Conservation (phyloP, 2,329 filamentous ascomycete genomes). For the Lomentospora prolificans region DNA sequence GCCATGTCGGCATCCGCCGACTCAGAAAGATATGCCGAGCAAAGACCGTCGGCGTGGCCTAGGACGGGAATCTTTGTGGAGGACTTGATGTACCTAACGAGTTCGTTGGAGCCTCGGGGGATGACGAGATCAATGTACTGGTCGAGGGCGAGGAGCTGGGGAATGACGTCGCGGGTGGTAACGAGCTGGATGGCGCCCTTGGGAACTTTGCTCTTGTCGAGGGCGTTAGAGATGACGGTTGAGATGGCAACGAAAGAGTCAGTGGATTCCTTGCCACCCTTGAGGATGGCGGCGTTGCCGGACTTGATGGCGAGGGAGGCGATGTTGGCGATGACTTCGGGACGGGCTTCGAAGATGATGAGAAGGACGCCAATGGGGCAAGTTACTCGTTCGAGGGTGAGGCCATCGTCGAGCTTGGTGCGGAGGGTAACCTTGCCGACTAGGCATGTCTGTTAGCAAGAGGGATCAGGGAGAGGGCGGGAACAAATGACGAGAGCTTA, state of each 20-base stretch:
- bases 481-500: conserved; percentile 31
- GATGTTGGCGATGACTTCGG: conserved; percentile 97
- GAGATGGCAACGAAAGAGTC: conserved; percentile 93
- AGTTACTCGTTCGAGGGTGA: conserved; percentile 77
- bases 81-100: conserved; percentile 82
- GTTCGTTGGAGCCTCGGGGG: conserved; percentile 79
- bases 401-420: conserved; percentile 76
- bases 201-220: conserved; percentile 65
- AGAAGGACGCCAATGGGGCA: conserved; percentile 96
- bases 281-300: conserved; percentile 91
- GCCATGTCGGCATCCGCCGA: conserved; percentile 68
- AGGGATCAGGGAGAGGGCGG: conserved; percentile 9
- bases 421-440: conserved; percentile 78
- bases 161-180: conserved; percentile 82
- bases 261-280: conserved; percentile 92
- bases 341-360: conserved; percentile 96
- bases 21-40: conserved; percentile 72
- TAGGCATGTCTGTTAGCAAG: conserved; percentile 20
- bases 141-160: conserved; percentile 77
- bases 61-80: conserved; percentile 91
- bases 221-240: conserved; percentile 67
- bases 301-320: conserved; percentile 93
- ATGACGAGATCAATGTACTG: conserved; percentile 90
- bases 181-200: conserved; percentile 87
- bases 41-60: conserved; percentile 91